Conservation (phyloP, 352 stramenopile species). For the Phytophthora citricola region DNA sequence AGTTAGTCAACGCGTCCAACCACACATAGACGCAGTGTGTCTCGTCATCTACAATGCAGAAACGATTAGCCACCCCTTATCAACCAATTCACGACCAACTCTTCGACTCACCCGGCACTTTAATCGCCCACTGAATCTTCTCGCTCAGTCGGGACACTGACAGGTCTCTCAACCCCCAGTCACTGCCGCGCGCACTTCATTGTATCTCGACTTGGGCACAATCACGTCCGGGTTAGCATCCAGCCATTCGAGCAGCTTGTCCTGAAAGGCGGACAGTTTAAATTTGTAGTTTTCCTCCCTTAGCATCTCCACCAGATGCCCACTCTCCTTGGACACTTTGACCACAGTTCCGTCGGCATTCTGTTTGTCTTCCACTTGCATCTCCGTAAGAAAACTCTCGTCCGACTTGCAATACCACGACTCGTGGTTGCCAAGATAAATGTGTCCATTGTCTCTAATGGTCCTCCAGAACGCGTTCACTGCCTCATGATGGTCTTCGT, state of each 20-base stretch:
- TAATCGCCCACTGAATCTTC: constrained; percentile 97
- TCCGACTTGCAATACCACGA: constrained; percentile 99
- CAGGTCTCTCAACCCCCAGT: constrained; percentile 93
- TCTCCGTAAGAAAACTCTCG: constrained; percentile 98
- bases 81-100: background rate
- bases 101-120: constrained; percentile 78
- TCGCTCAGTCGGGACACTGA: constrained; percentile 96
- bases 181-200: constrained; percentile 93
- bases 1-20: constrained; percentile 99
- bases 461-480: constrained; percentile 93
- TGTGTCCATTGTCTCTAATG: constrained; percentile 92
- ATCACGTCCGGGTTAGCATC: constrained; percentile 91
- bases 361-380: constrained; percentile 92
- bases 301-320: constrained; percentile 94
- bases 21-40: constrained; percentile 99
- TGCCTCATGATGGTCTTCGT: constrained; percentile 91
- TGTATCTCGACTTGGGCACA: constrained; percentile 89
- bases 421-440: constrained; percentile 98
- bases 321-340: constrained; percentile 91
- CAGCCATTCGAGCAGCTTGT: constrained; percentile 92
- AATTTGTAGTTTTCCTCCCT: constrained; percentile 99
- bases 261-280: constrained; percentile 93
- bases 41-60: constrained; percentile 52
- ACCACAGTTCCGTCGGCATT: constrained; percentile 43
- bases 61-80: constrained; percentile 8